A percentile compares a stretch with the other conserved stretches of the same genome.
These are phyloP conservation scores for Hymenoscyphus infarciens DNA, from an alignment of 2,329 filamentous ascomycete genomes.

Conservation along the genomic window DNA sequence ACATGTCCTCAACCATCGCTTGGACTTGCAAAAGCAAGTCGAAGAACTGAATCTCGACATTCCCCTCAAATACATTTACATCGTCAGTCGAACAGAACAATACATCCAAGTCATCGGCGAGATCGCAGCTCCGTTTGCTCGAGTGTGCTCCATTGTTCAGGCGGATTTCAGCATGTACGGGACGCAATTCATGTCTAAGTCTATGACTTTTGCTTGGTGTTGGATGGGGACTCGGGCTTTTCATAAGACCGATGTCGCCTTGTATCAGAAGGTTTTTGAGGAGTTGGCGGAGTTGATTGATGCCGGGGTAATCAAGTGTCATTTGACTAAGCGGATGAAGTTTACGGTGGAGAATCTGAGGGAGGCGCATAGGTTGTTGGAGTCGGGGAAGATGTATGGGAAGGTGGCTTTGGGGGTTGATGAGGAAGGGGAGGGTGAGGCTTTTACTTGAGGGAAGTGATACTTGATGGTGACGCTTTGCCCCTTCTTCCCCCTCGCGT, in stretches of 20 bases:
- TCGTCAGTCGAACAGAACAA: conserved; percentile 41
- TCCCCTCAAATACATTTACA: conserved; percentile 38
- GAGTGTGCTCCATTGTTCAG: conserved; percentile 45
- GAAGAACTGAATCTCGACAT: conserved; percentile 36
- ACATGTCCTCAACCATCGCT: conserved; percentile 42
- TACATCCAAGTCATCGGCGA: conserved; percentile 39
- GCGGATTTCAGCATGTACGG: conserved; percentile 43
- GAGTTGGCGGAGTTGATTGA: conserved; percentile 37
- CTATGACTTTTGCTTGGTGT: conserved; percentile 42
- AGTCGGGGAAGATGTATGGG: conserved; percentile 38
- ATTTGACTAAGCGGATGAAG: conserved; percentile 37
- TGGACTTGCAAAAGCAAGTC: conserved; percentile 40
- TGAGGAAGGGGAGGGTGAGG: conserved; percentile 22
- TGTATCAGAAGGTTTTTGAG: conserved; percentile 40
- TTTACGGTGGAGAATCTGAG: conserved; percentile 39
- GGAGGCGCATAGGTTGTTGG: conserved; percentile 40
- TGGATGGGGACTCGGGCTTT: conserved; percentile 41
- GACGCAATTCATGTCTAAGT: conserved; percentile 45
- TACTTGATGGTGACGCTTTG: too few species aligned
- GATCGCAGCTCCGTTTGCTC: conserved; percentile 43
- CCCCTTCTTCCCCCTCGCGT: too few species aligned
- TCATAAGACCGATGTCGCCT: conserved; percentile 39
- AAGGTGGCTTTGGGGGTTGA: conserved; percentile 38
- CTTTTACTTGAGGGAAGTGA: not conserved
- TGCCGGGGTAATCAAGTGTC: conserved; percentile 38